Conservation (phyloP, 1,139 yeast species). For the Kurtzmaniella quercitrusa region DNA sequence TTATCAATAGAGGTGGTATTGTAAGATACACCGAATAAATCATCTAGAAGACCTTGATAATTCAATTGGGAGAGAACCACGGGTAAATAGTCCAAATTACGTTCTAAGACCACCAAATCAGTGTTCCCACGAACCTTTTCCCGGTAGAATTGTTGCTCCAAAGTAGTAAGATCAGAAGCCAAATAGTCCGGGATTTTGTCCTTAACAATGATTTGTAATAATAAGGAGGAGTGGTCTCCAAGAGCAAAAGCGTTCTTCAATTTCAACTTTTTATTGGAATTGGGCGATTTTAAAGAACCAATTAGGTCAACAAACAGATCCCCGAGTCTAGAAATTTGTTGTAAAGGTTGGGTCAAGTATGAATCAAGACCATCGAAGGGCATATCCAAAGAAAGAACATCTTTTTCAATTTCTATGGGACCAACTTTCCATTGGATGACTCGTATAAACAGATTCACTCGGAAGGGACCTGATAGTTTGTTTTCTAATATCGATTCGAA, state of each 20-base stretch:
- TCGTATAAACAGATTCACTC: conserved; percentile 19
- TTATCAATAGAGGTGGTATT: conserved; percentile 21
- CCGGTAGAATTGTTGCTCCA: conserved; percentile 36
- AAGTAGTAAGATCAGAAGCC: conserved; percentile 23
- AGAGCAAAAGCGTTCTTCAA: conserved; percentile 36
- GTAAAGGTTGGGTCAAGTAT: conserved; percentile 35
- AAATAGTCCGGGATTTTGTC: conserved; percentile 27
- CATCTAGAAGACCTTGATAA: conserved; percentile 80
- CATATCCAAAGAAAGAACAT: conserved; percentile 19
- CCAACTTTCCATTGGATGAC: conserved; percentile 30
- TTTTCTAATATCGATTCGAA: conserved; percentile 17
- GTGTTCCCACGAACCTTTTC: conserved; percentile 38
- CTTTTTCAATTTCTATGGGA: conserved; percentile 24
- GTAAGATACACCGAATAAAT: conserved; percentile 52
- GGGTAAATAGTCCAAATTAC: conserved; percentile 70
- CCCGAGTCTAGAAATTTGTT: conserved; percentile 25
- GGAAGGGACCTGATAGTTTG: conserved; percentile 5
- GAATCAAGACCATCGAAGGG: conserved; percentile 19
- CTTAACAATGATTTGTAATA: conserved; percentile 22
- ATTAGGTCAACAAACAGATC: conserved; percentile 23
- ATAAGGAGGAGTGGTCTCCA: conserved; percentile 35
- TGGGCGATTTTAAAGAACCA: conserved; percentile 13
- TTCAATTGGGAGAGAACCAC: conserved; percentile 73
- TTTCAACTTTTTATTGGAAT: conserved; percentile 19
- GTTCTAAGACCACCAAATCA: conserved; percentile 72